Evolutionary conservation across 768 basidiomycete species (phyloP).

Genomic region (Neoboletus subvelutipes): DNA sequence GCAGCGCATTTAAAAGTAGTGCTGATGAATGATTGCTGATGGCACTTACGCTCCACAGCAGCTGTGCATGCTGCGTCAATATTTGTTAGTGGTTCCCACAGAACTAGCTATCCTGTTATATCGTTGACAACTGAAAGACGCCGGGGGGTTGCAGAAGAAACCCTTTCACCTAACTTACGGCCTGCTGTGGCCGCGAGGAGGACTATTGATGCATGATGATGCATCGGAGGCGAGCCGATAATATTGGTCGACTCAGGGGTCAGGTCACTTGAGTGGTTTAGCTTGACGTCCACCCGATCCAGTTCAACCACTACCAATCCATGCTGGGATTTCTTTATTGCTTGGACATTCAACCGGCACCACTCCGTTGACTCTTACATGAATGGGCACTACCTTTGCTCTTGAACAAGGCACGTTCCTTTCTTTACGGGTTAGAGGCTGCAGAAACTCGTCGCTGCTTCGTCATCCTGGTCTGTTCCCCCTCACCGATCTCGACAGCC

Average conservation of each 20-base stretch:
- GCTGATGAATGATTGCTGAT: not conserved
- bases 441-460: not conserved
- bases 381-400: not conserved
- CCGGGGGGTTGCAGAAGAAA: not conserved
- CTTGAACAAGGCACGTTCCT: not conserved
- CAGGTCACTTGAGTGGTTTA: not conserved
- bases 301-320: not conserved
- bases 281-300: too few species aligned
- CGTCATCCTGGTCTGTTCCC: too few species aligned
- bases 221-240: too few species aligned
- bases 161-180: not conserved
- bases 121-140: not conserved
- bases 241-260: not conserved
- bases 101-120: not conserved
- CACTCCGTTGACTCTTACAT: not conserved
- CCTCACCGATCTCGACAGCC: not conserved
- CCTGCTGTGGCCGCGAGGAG: not conserved
- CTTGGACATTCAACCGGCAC: too few species aligned
- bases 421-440: not conserved
- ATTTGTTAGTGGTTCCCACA: not conserved
- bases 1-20: not conserved
- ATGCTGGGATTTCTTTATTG: too few species aligned
- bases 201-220: not conserved
- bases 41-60: not conserved
- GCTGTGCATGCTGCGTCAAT: not conserved